phyloP scores from a whole-genome alignment of 1,284 basidiomycete species.

The Cryptococcus maquisensis region DNA sequence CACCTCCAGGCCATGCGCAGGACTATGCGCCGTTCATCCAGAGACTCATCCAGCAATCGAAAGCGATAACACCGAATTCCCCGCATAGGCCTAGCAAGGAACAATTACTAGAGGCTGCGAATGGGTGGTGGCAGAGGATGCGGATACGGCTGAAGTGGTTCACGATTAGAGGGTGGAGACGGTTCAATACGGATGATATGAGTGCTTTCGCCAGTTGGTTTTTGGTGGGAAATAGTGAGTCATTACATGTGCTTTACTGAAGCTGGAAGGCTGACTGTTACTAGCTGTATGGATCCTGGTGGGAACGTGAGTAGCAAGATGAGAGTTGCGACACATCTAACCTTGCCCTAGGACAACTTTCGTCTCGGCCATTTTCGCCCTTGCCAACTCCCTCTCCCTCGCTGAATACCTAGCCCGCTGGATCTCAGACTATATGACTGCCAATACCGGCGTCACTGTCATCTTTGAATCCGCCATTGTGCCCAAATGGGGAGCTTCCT shows the following conservation, averaged over 20 bases:
- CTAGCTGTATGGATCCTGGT: conserved; percentile 70
- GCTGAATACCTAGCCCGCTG: conserved; percentile 87
- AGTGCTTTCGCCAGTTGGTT: conserved; percentile 95
- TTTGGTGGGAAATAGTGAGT: conserved; percentile 77
- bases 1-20: conserved; percentile 33
- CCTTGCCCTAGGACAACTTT: conserved; percentile 72
- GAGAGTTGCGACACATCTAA: conserved; percentile 6
- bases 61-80: conserved; percentile 40
- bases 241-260: not conserved
- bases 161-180: conserved; percentile 89
- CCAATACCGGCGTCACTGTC: conserved; percentile 87
- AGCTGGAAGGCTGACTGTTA: not conserved
- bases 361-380: conserved; percentile 86
- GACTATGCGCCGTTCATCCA: conserved; percentile 77
- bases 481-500: conserved; percentile 93
- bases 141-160: conserved; percentile 97
- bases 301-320: conserved; percentile 67
- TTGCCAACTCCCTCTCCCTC: conserved; percentile 80
- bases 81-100: conserved; percentile 78
- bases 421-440: conserved; percentile 88
- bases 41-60: conserved; percentile 52
- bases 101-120: conserved; percentile 80
- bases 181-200: conserved; percentile 94
- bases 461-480: conserved; percentile 98
- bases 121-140: conserved; percentile 81